These are phyloP conservation scores for Zymoseptoria passerinii DNA, from an alignment of 2,329 filamentous ascomycete genomes.

Conservation along the genomic window DNA sequence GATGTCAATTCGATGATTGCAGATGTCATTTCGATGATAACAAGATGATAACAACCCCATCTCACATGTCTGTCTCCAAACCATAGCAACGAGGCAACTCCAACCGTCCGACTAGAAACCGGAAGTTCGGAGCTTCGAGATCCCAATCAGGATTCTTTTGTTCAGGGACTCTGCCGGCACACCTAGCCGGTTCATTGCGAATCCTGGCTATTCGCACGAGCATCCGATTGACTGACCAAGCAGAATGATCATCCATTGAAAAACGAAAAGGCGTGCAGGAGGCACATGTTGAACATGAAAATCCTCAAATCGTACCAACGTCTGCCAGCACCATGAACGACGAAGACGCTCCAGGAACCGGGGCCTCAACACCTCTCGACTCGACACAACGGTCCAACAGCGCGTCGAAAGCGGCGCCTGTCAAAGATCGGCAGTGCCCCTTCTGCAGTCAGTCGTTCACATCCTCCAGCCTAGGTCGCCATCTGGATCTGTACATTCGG, in stretches of 20 bases:
- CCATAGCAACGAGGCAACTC: not conserved
- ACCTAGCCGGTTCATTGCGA: not conserved
- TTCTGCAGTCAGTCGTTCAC: slow-evolving; percentile 88
- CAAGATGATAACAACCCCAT: no score
- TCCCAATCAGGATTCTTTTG: not conserved
- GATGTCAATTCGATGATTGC: no score
- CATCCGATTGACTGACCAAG: not conserved
- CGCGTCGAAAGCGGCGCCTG: slow-evolving; percentile 35
- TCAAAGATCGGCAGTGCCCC: slow-evolving; percentile 78
- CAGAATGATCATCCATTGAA: not conserved
- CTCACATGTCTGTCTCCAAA: no score
- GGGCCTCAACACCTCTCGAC: slow-evolving; percentile 18
- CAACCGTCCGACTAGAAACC: not conserved
- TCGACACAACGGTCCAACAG: slow-evolving; percentile 9
- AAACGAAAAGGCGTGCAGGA: not conserved
- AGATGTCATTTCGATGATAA: no score
- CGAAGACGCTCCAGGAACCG: slow-evolving; percentile 17
- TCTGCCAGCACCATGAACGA: slow-evolving; percentile 1
- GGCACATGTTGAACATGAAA: not conserved
- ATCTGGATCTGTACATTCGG: slow-evolving; percentile 90
- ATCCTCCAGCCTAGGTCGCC: slow-evolving; percentile 83
- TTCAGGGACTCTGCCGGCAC: not conserved
- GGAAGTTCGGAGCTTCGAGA: not conserved
- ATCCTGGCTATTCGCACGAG: not conserved
- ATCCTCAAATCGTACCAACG: not conserved